Conservation (phyloP, 2,329 filamentous ascomycete genomes). For the Aphanocladium album region DNA sequence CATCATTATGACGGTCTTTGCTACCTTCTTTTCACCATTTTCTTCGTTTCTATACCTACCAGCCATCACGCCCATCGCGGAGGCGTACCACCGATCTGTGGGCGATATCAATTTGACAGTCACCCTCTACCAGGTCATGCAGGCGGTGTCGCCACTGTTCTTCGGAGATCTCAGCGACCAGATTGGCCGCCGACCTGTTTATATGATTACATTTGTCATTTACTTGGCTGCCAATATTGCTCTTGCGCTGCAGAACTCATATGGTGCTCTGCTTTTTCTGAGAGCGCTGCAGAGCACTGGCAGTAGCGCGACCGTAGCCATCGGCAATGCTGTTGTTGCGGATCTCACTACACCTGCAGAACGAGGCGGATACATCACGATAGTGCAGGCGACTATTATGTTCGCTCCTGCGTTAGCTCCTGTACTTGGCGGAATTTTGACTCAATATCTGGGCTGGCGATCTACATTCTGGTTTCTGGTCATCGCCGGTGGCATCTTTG, state of each 20-base stretch:
- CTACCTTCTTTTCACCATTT: conserved; percentile 26
- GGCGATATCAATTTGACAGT: conserved; percentile 14
- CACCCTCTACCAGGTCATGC: conserved; percentile 12
- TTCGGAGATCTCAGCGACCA: conserved; percentile 9
- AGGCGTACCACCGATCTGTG: conserved; percentile 28
- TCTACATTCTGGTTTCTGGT: conserved; percentile 54
- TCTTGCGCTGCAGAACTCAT: conserved; percentile 32
- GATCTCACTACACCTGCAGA: conserved; percentile 54
- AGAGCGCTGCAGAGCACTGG: conserved; percentile 47
- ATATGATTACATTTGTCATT: neutral
- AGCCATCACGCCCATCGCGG: conserved; percentile 36
- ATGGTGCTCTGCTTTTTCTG: conserved; percentile 41
- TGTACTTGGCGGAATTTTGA: conserved; percentile 48
- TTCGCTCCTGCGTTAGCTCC: conserved; percentile 40
- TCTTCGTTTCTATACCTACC: conserved; percentile 40
- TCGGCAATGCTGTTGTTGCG: conserved; percentile 48
- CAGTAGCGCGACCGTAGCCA: conserved; percentile 49
- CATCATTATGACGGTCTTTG: conserved; percentile 25
- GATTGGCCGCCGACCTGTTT: conserved; percentile 8
- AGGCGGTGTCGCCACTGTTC: conserved; percentile 1
- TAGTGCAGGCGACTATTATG: conserved; percentile 38
- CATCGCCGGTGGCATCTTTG: conserved; percentile 34
- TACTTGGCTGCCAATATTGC: conserved; percentile 11
- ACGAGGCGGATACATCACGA: conserved; percentile 49
- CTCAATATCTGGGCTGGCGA: conserved; percentile 47